A percentile compares a stretch with the other conserved stretches of the same genome.
Conservation (phyloP, 305 asterid species). For the Coffea humblotiana region DNA sequence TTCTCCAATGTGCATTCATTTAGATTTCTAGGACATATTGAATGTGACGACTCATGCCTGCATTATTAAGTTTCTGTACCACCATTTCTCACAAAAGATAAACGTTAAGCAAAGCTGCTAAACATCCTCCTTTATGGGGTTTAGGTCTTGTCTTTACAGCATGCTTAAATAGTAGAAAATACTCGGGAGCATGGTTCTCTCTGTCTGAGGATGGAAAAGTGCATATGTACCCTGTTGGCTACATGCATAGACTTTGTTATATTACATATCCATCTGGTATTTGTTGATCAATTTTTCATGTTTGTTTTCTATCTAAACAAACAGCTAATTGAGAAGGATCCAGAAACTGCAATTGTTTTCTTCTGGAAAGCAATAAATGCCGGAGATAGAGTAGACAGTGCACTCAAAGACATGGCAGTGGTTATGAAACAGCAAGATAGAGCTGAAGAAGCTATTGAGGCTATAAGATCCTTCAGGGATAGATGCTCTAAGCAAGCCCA, state of each 20-base stretch:
- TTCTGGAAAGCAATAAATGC: slow-evolving; percentile 83
- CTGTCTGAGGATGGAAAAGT: neutral
- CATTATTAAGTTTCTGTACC: neutral
- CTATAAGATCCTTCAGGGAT: slow-evolving; percentile 61
- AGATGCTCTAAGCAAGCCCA: slow-evolving; percentile 80
- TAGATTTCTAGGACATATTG: neutral
- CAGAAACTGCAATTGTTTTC: slow-evolving; percentile 58
- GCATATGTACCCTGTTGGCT: neutral
- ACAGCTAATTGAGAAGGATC: slow-evolving; percentile 76
- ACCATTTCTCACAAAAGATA: neutral
- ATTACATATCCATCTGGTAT: neutral
- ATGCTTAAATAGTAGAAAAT: neutral
- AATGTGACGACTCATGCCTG: neutral
- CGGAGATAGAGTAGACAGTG: slow-evolving; percentile 87
- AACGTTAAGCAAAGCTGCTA: neutral
- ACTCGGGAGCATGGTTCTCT: neutral
- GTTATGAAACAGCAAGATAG: slow-evolving; percentile 82
- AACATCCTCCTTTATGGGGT: neutral
- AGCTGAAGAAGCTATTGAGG: slow-evolving; percentile 85
- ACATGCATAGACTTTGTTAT: neutral
- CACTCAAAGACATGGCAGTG: slow-evolving; percentile 89
- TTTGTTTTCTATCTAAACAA: neutral
- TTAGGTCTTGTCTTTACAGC: neutral
- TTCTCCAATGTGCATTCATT: neutral
- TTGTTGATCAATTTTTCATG: neutral